These are phyloP conservation scores for Penicillium vulpinum DNA, from an alignment of 2,329 filamentous ascomycete species.

Conservation along the genomic window DNA sequence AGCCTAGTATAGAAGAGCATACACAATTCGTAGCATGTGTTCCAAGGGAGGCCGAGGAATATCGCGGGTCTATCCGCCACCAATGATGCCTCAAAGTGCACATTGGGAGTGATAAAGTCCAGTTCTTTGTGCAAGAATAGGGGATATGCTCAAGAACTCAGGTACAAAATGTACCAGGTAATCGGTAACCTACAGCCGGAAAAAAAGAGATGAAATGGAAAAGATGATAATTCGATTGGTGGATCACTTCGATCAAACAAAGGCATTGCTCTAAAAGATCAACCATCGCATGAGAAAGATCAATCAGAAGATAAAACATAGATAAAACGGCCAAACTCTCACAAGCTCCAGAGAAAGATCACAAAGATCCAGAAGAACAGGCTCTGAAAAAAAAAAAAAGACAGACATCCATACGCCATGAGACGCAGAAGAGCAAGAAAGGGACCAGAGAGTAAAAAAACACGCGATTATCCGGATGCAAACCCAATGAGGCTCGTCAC, in stretches of 20 bases:
- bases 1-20: not conserved
- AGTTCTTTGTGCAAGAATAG: not conserved
- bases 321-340: slow-evolving; percentile 9
- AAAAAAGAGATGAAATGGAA: not conserved
- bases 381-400: slow-evolving; percentile 11
- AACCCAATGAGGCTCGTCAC: slow-evolving; percentile 13
- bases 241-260: not conserved
- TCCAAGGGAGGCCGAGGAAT: not conserved
- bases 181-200: not conserved
- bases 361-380: slow-evolving; percentile 2
- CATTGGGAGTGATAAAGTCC: not conserved
- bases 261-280: slow-evolving; percentile 2
- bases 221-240: slow-evolving; percentile 5
- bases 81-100: not conserved
- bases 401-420: slow-evolving; percentile 12
- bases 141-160: not conserved
- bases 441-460: slow-evolving; percentile 9
- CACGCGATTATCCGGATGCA: slow-evolving; percentile 13
- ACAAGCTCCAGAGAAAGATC: slow-evolving; percentile 11
- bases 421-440: slow-evolving; percentile 10
- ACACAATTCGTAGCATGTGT: too few relatives aligned
- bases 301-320: slow-evolving; percentile 11
- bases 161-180: not conserved
- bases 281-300: not conserved
- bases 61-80: not conserved